Percentiles rank a stretch among this genome's conserved stretches.
Conservation (phyloP, 148 eudicot species). For the Vaccinium darrowii region DNA sequence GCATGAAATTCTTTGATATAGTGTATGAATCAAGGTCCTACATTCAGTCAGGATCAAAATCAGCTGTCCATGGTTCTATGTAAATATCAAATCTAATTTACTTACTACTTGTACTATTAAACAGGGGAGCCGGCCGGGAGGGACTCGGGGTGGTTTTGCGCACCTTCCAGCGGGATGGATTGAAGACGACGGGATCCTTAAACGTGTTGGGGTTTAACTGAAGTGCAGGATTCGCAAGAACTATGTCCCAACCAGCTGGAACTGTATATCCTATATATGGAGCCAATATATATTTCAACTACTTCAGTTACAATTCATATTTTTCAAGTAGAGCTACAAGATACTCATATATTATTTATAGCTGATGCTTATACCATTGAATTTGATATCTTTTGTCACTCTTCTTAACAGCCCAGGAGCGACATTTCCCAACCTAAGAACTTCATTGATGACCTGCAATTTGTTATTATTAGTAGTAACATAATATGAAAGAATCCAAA, state of each 20-base stretch:
- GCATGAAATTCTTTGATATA: conserved; percentile 15
- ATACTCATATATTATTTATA: neutral
- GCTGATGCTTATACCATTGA: neutral
- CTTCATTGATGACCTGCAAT: conserved; percentile 57
- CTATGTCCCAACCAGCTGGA: conserved; percentile 11
- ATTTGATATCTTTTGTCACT: conserved; percentile 34
- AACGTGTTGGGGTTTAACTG: neutral
- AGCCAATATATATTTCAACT: neutral
- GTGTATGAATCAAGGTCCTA: conserved; percentile 4
- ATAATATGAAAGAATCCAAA: neutral
- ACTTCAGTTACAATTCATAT: neutral
- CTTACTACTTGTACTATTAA: neutral
- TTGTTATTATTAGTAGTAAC: neutral
- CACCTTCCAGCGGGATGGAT: conserved; percentile 16
- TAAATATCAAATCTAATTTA: neutral
- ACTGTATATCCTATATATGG: neutral
- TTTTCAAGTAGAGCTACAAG: neutral
- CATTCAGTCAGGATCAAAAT: neutral
- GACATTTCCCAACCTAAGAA: conserved; percentile 46
- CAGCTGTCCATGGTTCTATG: neutral
- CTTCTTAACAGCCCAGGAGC: conserved; percentile 53
- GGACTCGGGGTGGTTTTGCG: neutral
- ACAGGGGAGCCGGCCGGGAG: neutral
- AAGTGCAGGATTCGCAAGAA: conserved; percentile 7
- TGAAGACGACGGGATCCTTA: neutral